Percentiles rank a stretch among this genome's conserved stretches.
Evolutionary conservation across 768 basidiomycete species (phyloP).

Genomic region (Amanita jacksonii): DNA sequence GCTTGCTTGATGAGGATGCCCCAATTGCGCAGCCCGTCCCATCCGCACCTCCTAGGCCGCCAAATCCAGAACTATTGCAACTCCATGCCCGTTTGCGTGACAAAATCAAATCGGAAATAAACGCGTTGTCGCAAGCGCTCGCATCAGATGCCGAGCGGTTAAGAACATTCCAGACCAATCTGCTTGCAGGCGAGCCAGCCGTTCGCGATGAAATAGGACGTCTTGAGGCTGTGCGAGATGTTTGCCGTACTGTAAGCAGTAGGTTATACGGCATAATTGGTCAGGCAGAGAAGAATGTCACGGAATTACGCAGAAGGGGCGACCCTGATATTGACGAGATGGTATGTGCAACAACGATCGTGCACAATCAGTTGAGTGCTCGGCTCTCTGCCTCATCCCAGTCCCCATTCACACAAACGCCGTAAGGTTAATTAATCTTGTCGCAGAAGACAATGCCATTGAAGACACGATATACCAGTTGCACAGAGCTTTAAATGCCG

Average conservation of each 20-base stretch:
- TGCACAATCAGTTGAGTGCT: conserved; percentile 83
- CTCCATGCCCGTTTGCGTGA: conserved; percentile 72
- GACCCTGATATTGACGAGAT: conserved; percentile 96
- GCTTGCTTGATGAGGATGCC: conserved; percentile 58
- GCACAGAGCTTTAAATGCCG: conserved; percentile 84
- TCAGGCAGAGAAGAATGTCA: conserved; percentile 62
- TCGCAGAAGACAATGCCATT: conserved; percentile 99
- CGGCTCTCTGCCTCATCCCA: conserved; percentile 10
- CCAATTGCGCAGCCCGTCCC: conserved; percentile 12
- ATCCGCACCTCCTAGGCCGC: conserved; percentile 65
- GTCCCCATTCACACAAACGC: conserved; percentile 6
- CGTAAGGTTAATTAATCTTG: conserved; percentile 79
- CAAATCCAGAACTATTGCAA: conserved; percentile 80
- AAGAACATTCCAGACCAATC: conserved; percentile 73
- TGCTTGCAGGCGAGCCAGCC: conserved; percentile 85
- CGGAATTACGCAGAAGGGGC: conserved; percentile 71
- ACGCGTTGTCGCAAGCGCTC: conserved; percentile 57
- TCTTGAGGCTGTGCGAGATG: conserved; percentile 85
- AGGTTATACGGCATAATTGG: conserved; percentile 55
- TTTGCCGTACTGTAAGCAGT: conserved; percentile 72
- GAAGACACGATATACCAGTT: conserved; percentile 98
- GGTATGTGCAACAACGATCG: conserved; percentile 90
- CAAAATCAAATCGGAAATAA: conserved; percentile 63
- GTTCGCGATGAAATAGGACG: conserved; percentile 95
- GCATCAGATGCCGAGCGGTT: conserved; percentile 63